Conservation (phyloP, 208 protist genomes). For the Trypanosoma boissoni region DNA sequence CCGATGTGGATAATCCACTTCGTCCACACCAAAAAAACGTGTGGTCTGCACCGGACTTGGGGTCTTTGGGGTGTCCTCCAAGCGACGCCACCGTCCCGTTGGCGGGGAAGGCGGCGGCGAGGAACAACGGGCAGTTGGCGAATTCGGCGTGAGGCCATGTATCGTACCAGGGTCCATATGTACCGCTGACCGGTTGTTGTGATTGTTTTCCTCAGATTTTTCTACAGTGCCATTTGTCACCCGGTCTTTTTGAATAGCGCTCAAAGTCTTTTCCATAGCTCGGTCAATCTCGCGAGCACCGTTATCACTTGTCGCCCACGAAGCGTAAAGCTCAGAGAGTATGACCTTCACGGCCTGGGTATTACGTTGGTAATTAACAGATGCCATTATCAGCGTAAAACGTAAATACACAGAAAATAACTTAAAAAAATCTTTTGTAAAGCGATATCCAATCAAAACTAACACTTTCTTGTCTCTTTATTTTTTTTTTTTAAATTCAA, state of each 20-base stretch:
- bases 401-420: background rate
- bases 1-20: slow-evolving; percentile 65
- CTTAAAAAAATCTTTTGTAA: background rate
- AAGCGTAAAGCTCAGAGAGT: slow-evolving; percentile 69
- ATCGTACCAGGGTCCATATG: slow-evolving; percentile 26
- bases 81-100: slow-evolving; percentile 3
- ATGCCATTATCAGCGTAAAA: slow-evolving; percentile 1
- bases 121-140: slow-evolving; percentile 8
- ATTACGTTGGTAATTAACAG: slow-evolving; percentile 28
- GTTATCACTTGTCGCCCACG: slow-evolving; percentile 58
- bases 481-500: too few relatives aligned
- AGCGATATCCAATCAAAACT: background rate
- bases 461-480: background rate
- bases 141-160: background rate
- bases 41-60: slow-evolving; percentile 47
- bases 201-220: background rate
- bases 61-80: slow-evolving; percentile 28
- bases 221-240: background rate
- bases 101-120: slow-evolving; percentile 43
- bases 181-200: slow-evolving; percentile 5
- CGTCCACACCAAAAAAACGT: slow-evolving; percentile 62
- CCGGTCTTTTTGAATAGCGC: background rate
- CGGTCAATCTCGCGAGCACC: slow-evolving; percentile 46
- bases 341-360: slow-evolving; percentile 59
- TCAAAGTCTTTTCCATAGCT: slow-evolving; percentile 40